Percentiles rank a stretch among this genome's conserved stretches.
Conservation (phyloP, 176 grass and related monocot species). For the Panicum miliaceum region DNA sequence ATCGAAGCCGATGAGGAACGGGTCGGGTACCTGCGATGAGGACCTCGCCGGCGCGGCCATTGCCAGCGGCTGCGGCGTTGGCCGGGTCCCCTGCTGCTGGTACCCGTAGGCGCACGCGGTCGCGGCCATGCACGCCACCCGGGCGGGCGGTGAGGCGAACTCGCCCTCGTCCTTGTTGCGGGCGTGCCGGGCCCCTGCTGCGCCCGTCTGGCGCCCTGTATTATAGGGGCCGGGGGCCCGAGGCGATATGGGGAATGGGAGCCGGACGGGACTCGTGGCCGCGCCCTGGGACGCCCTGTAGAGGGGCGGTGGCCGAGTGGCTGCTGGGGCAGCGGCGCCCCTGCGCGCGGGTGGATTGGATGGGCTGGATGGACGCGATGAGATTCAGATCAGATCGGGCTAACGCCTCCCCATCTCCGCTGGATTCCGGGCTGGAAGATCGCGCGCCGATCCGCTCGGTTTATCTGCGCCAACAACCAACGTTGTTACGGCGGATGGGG, state of each 20-base stretch:
- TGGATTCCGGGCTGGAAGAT: not conserved
- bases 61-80: not conserved
- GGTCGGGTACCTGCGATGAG: not conserved
- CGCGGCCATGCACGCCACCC: constrained; percentile 35
- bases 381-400: not conserved
- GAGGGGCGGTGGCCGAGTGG: constrained; percentile 19
- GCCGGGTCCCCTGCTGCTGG: not conserved
- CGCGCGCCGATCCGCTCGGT: not conserved
- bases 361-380: not conserved
- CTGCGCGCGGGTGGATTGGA: not conserved
- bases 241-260: not conserved
- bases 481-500: not conserved
- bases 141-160: constrained; percentile 5
- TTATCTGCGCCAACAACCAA: not conserved
- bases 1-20: not conserved
- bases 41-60: not conserved
- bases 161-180: constrained; percentile 19
- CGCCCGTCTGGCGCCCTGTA: not conserved
- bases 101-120: constrained; percentile 37
- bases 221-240: constrained; percentile 11
- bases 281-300: not conserved
- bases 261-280: constrained; percentile 34
- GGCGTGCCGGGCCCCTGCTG: not conserved
- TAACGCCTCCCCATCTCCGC: not conserved
- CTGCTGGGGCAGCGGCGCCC: not conserved